Percentiles rank a stretch among this genome's conserved stretches.
phyloP scores from a whole-genome alignment of 352 stramenopile genomes.

The Pythium monospermum region DNA sequence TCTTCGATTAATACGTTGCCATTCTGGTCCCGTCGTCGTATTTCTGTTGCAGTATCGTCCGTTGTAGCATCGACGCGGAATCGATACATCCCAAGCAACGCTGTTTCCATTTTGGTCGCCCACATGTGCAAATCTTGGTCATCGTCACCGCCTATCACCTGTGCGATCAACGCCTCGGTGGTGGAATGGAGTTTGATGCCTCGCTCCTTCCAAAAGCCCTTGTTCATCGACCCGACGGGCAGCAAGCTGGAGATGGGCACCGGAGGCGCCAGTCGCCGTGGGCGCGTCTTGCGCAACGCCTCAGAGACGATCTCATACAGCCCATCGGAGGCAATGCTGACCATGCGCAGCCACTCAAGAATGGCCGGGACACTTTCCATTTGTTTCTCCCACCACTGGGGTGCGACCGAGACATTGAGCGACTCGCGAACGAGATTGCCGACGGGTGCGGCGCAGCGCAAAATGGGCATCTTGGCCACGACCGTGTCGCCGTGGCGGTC shows the following conservation, averaged over 20 bases:
- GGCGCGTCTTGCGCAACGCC: slow-evolving; percentile 47
- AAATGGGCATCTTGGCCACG: slow-evolving; percentile 33
- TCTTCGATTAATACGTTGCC: slow-evolving; percentile 14
- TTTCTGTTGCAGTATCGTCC: too few relatives aligned
- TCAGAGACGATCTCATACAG: slow-evolving; percentile 66
- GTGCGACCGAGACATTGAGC: slow-evolving; percentile 66
- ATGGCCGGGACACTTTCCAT: slow-evolving; percentile 47
- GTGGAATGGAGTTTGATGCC: slow-evolving; percentile 9
- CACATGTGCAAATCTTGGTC: slow-evolving; percentile 3
- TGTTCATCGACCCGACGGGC: not conserved
- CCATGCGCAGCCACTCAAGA: slow-evolving; percentile 68
- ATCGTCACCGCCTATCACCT: not conserved
- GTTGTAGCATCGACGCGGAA: slow-evolving; percentile 4
- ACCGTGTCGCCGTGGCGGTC: slow-evolving; percentile 55
- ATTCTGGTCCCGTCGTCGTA: too few relatives aligned
- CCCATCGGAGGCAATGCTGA: slow-evolving; percentile 67
- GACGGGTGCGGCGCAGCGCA: slow-evolving; percentile 44
- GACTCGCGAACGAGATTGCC: slow-evolving; percentile 52
- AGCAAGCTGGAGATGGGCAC: slow-evolving; percentile 22
- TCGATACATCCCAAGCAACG: slow-evolving; percentile 4
- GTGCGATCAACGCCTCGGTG: slow-evolving; percentile 3
- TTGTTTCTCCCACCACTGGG: slow-evolving; percentile 62
- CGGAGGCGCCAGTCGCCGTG: slow-evolving; percentile 30
- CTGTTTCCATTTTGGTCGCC: slow-evolving; percentile 1
- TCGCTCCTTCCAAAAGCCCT: slow-evolving; percentile 9